phyloP scores from a whole-genome alignment of 2,329 filamentous ascomycete species.

The Fusarium illudens region DNA sequence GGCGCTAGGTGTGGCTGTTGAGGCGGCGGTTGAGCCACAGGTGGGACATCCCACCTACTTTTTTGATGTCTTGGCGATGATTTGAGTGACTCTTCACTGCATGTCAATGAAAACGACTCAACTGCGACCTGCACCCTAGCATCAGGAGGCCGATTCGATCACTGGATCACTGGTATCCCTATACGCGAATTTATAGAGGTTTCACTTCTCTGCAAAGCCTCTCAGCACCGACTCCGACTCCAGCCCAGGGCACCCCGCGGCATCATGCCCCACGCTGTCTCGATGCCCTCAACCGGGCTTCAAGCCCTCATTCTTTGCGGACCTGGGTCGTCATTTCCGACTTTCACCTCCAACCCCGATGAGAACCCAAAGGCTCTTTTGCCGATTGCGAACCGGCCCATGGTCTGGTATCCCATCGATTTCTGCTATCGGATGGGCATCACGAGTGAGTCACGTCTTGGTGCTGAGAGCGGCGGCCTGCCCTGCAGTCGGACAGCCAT shows the following conservation, averaged over 20 bases:
- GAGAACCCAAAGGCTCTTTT: conserved; percentile 84
- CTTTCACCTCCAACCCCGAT: conserved; percentile 81
- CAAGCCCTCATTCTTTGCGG: conserved; percentile 86
- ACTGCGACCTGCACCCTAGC: conserved; percentile 9
- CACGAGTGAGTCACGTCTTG: conserved; percentile 62
- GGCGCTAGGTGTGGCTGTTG: conserved; percentile 5
- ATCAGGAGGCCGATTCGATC: neutral
- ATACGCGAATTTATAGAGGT: neutral
- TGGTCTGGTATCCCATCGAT: conserved; percentile 90
- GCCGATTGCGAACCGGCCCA: conserved; percentile 83
- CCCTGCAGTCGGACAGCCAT: neutral
- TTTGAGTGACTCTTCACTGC: conserved; percentile 43
- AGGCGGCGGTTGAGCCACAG: conserved; percentile 31
- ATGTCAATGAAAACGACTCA: conserved; percentile 35
- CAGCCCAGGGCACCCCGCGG: conserved; percentile 19
- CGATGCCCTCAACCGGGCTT: conserved; percentile 78
- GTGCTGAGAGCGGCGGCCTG: neutral
- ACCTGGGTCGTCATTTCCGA: conserved; percentile 81
- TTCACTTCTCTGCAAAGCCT: neutral
- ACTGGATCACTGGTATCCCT: neutral
- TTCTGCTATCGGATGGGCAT: conserved; percentile 85
- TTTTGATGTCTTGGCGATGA: conserved; percentile 39
- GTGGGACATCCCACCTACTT: conserved; percentile 38
- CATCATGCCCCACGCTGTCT: conserved; percentile 77
- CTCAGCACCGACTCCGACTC: conserved; percentile 5